phyloP scores from a whole-genome alignment of 768 basidiomycete genomes.

The Hypholoma fasciculare region DNA sequence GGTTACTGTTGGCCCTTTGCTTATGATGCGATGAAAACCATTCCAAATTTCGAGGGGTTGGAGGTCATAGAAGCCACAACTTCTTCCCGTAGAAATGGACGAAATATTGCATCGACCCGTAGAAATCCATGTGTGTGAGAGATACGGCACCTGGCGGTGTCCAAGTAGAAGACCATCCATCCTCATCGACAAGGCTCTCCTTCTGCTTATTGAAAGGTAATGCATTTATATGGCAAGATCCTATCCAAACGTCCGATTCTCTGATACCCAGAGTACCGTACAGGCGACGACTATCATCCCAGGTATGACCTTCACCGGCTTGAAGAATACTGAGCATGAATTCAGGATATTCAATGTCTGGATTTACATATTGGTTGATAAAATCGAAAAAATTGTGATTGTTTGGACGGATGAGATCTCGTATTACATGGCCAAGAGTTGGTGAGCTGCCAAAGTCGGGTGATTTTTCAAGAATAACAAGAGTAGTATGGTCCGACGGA shows the following conservation, averaged over 20 bases:
- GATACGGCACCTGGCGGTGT: constrained; percentile 2
- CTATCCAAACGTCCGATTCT: background rate
- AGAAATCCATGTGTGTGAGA: constrained; percentile 5
- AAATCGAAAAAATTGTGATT: background rate
- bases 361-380: background rate
- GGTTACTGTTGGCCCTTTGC: background rate
- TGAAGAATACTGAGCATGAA: background rate
- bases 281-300: background rate
- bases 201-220: background rate
- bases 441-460: background rate
- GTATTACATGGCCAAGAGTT: background rate
- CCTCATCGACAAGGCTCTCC: background rate
- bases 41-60: background rate
- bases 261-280: background rate
- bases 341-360: background rate
- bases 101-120: constrained; percentile 2
- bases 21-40: background rate
- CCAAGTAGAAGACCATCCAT: background rate
- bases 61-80: constrained; percentile 6
- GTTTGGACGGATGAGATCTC: background rate
- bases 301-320: background rate
- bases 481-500: background rate
- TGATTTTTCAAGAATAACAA: background rate
- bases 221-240: background rate
- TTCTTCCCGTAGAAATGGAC: constrained; percentile 5